Evolutionary conservation across 805 yeast genomes (phyloP), one percentile per base, ranked within the genome.

Genomic region (Candida andamanensis): DNA sequence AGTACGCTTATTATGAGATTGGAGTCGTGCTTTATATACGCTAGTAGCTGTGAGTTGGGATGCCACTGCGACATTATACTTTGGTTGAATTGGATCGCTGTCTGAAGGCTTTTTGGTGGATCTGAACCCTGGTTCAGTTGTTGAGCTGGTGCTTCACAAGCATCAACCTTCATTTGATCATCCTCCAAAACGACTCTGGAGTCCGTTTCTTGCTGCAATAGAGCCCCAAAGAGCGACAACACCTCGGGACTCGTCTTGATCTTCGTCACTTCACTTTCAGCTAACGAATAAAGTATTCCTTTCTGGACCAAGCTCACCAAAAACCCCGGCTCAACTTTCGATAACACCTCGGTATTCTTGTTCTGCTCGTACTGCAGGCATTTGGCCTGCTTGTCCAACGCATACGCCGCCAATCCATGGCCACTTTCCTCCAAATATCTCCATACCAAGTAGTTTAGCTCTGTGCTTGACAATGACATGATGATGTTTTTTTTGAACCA

Each of bases 391-490:
- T 83, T 80, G 41, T 82, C 85, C 17, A 92, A 58, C 0, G 96
- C 94, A 47, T 72, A 76, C 0, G 95, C 87, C 2, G 92, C 68
- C 14, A 85, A 67, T 31, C 84, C 89, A 24, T 70, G 67, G 3
- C 94, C 94, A 5, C 80, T 66, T 54, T 92, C 97, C 50, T 86
- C 95, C 23, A 87, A 68, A 50, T 90, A 92, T 40, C 97, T 63
- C 95, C 96, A 92, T 33, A 90, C 75, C 45, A 92, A 70, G 52
- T 90, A 90, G 63, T 90, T 92, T 33, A 90, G 72, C 57, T 87
- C 95, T 36, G 73, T 77, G 35, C 92, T 80, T 4, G 92, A 74
- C 29, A 90, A 61, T 16, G 95, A 81, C 95, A 86, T 85, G 13
- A 6, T 20, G 5, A n/a, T 17, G 22, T 6, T 15, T 28, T 36